Percentiles rank a stretch among this genome's conserved stretches.
Evolutionary conservation across 805 yeast genomes (phyloP).

Genomic region (Kodamaea kaohsiungensis): DNA sequence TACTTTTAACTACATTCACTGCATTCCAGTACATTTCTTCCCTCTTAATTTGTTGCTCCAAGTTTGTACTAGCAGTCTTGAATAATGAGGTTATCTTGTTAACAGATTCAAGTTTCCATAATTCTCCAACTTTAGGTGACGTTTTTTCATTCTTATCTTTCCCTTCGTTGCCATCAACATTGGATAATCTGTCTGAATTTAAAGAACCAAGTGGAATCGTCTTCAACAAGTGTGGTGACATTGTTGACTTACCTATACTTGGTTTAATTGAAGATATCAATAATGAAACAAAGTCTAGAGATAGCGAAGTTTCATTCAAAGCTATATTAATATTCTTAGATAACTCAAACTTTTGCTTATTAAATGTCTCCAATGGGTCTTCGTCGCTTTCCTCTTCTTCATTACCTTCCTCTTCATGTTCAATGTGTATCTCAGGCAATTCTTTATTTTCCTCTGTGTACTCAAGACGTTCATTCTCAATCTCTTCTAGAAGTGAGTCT

Average conservation of each 20-base stretch:
- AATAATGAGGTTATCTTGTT: constrained; percentile 55
- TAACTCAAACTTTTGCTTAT: constrained; percentile 53
- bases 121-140: constrained; percentile 53
- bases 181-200: constrained; percentile 45
- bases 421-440: not conserved
- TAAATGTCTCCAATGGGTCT: constrained; percentile 41
- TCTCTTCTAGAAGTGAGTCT: constrained; percentile 49
- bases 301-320: constrained; percentile 83
- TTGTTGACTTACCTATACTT: constrained; percentile 81
- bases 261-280: constrained; percentile 80
- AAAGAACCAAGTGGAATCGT: constrained; percentile 76
- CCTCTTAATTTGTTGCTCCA: constrained; percentile 54
- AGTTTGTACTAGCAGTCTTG: constrained; percentile 48
- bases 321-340: constrained; percentile 61
- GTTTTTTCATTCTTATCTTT: constrained; percentile 26
- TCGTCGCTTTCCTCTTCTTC: constrained; percentile 9
- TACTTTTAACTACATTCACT: constrained; percentile 45
- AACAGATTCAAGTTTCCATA: constrained; percentile 83
- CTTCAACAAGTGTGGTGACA: constrained; percentile 80
- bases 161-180: constrained; percentile 15
- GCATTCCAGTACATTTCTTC: constrained; percentile 71
- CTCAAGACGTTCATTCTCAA: constrained; percentile 21
- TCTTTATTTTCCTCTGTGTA: not conserved
- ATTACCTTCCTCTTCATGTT: constrained; percentile 3
- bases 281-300: constrained; percentile 84